These are phyloP conservation scores for apple (Malus domestica) DNA, from an alignment of 306 rosid species.

Conservation along the genomic window DNA sequence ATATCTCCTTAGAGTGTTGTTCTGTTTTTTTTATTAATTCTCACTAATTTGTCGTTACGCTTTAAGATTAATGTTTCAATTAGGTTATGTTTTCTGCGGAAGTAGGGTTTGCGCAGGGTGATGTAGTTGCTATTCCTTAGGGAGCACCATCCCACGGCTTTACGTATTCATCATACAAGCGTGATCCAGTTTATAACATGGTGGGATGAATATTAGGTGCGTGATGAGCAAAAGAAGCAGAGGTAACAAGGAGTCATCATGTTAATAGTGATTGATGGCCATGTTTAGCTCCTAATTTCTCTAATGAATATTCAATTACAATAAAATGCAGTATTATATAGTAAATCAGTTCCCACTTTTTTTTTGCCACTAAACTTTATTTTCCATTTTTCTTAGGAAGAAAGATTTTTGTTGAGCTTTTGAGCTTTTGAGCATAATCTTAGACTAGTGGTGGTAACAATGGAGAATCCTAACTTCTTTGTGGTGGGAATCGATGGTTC, in stretches of 20 bases:
- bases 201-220: no score
- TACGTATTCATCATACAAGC: no score
- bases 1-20: not conserved
- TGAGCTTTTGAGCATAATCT: not conserved
- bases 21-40: not conserved
- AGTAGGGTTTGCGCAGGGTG: no score
- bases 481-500: conserved; percentile 79
- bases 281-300: not conserved
- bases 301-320: not conserved
- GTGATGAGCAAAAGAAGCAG: no score
- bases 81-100: no score
- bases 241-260: no score
- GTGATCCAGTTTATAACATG: no score
- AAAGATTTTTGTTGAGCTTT: not conserved
- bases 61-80: no score
- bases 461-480: conserved; percentile 83
- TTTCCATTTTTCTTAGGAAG: not conserved
- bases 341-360: not conserved
- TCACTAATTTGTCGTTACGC: no score
- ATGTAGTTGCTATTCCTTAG: no score
- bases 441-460: conserved; percentile 73
- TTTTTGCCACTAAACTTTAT: not conserved
- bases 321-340: not conserved
- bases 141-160: no score
- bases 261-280: not conserved